These are phyloP conservation scores for Coemansia umbellata DNA, from an alignment of 192 early-diverging fungal genomes.

Conservation along the genomic window DNA sequence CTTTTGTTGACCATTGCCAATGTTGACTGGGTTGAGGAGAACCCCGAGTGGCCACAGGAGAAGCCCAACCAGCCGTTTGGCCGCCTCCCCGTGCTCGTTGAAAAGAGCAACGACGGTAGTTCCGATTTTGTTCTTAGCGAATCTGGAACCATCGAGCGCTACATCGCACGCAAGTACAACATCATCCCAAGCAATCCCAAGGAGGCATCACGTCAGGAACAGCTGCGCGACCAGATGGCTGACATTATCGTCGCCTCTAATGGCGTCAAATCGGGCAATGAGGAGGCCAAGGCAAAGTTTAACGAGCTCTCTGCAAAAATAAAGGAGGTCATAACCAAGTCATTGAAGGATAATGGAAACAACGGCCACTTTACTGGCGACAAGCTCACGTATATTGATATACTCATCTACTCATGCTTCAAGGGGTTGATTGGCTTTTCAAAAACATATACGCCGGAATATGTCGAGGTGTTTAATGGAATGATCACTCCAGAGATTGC, in stretches of 20 bases:
- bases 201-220: slow-evolving; percentile 31
- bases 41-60: slow-evolving; percentile 46
- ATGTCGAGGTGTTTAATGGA: neutral
- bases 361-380: slow-evolving; percentile 49
- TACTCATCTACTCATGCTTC: slow-evolving; percentile 14
- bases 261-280: slow-evolving; percentile 5
- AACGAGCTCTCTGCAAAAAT: slow-evolving; percentile 10
- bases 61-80: slow-evolving; percentile 49
- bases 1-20: slow-evolving; percentile 38
- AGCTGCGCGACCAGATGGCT: slow-evolving; percentile 13
- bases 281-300: slow-evolving; percentile 11
- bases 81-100: slow-evolving; percentile 48
- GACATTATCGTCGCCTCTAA: neutral
- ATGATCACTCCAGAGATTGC: neutral
- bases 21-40: slow-evolving; percentile 38
- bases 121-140: slow-evolving; percentile 36
- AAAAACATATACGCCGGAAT: neutral
- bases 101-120: slow-evolving; percentile 26
- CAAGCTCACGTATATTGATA: slow-evolving; percentile 34
- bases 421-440: slow-evolving; percentile 1
- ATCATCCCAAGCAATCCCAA: slow-evolving; percentile 30
- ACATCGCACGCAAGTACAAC: slow-evolving; percentile 46
- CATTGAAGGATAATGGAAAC: slow-evolving; percentile 48
- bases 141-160: slow-evolving; percentile 50
- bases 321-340: slow-evolving; percentile 24